phyloP scores from a whole-genome alignment of 306 rosid genomes.

The Medicago arabica region DNA sequence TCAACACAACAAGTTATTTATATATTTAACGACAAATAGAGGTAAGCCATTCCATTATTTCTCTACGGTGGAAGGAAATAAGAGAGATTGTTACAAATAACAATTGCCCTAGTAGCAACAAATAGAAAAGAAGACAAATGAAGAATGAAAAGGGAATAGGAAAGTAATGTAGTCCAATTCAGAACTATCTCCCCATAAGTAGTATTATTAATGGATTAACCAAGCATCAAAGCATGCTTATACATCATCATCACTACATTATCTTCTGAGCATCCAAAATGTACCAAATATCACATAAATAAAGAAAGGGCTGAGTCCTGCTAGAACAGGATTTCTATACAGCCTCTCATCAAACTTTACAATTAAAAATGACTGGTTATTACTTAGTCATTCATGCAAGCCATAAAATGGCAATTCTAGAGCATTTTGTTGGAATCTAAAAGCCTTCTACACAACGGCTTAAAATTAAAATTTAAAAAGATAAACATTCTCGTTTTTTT shows the following conservation, averaged over 20 bases:
- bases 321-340: slow-evolving; percentile 44
- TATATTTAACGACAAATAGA: background rate
- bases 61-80: background rate
- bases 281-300: slow-evolving; percentile 44
- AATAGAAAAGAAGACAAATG: slow-evolving; percentile 14
- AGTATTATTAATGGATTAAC: slow-evolving; percentile 41
- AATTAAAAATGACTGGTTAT: slow-evolving; percentile 49
- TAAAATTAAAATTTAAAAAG: slow-evolving; percentile 22
- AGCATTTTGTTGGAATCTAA: slow-evolving; percentile 43
- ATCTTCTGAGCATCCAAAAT: slow-evolving; percentile 35
- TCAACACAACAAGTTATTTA: background rate
- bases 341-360: slow-evolving; percentile 53
- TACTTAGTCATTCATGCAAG: slow-evolving; percentile 48
- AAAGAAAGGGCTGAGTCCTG: slow-evolving; percentile 44
- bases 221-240: slow-evolving; percentile 26
- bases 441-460: slow-evolving; percentile 49
- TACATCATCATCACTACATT: slow-evolving; percentile 33
- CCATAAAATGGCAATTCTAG: slow-evolving; percentile 51
- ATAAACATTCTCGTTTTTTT: slow-evolving; percentile 29
- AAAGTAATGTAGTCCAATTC: slow-evolving; percentile 24
- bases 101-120: background rate
- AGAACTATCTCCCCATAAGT: slow-evolving; percentile 38
- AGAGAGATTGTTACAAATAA: background rate
- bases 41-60: background rate
- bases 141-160: background rate